phyloP scores from a whole-genome alignment of 2,329 filamentous ascomycete species.

The Ceratocystis variospora region DNA sequence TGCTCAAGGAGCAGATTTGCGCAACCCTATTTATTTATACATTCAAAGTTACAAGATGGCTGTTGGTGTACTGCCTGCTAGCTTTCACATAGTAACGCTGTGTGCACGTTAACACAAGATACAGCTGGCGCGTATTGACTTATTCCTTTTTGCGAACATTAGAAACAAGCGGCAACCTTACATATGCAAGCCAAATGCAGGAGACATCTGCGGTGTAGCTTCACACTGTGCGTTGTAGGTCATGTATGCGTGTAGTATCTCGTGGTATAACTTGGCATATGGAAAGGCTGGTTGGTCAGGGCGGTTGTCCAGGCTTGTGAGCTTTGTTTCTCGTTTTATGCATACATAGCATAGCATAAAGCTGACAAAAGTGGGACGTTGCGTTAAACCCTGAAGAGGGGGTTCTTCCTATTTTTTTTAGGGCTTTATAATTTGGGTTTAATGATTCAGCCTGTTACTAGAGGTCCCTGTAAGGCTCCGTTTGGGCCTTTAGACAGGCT shows the following conservation, averaged over 20 bases:
- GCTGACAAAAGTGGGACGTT: neutral
- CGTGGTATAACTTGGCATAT: neutral
- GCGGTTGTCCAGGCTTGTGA: neutral
- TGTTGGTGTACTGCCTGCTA: neutral
- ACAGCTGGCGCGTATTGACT: neutral
- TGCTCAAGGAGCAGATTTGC: neutral
- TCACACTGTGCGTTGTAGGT: neutral
- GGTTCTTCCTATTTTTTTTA: neutral
- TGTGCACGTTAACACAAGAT: neutral
- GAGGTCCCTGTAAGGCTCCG: neutral
- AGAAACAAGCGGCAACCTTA: neutral
- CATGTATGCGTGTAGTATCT: neutral
- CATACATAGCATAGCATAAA: neutral
- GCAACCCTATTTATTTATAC: neutral
- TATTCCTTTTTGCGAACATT: neutral
- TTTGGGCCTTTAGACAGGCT: neutral
- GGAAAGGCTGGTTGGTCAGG: neutral
- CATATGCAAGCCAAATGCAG: conserved; percentile 1
- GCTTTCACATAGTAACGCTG: no score
- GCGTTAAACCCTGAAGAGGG: neutral
- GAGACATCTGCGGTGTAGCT: neutral
- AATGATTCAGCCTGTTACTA: neutral
- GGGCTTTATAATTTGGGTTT: neutral
- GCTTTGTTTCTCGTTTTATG: neutral
- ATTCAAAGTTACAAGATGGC: neutral